Evolutionary conservation across 2,329 filamentous ascomycete species (phyloP).

Genomic region (Phaeosphaeriaceae sp.): DNA sequence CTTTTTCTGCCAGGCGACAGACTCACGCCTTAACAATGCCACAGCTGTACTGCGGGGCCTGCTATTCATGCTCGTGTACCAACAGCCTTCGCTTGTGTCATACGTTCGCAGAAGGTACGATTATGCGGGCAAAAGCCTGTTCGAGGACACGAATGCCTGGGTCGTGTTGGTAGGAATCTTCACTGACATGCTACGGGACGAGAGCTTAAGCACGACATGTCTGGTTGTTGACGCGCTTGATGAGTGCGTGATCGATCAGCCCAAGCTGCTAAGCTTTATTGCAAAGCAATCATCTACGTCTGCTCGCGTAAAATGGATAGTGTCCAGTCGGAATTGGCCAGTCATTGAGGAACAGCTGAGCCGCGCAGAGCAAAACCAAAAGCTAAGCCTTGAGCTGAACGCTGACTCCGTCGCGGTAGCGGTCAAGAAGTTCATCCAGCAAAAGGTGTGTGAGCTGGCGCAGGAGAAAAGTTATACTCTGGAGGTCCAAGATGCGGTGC

Average conservation of each 20-base stretch:
- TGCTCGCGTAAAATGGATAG: constrained; percentile 19
- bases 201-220: constrained; percentile 8
- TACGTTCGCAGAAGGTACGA: constrained; percentile 34
- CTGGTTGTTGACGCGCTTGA: constrained; percentile 17
- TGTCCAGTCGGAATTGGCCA: constrained; percentile 23
- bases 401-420: constrained; percentile 39
- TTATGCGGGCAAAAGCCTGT: constrained; percentile 6
- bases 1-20: constrained; percentile 54
- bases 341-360: constrained; percentile 46
- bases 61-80: constrained; percentile 48
- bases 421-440: constrained; percentile 48
- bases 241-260: constrained; percentile 10
- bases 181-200: constrained; percentile 49
- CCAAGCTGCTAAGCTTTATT: constrained; percentile 9
- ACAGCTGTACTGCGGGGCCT: constrained; percentile 51
- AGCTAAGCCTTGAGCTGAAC: constrained; percentile 48
- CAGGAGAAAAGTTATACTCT: constrained; percentile 45
- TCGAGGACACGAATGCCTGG: constrained; percentile 42
- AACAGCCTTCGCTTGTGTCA: constrained; percentile 40
- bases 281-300: constrained; percentile 1
- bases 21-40: neutral
- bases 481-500: constrained; percentile 32
- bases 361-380: constrained; percentile 20
- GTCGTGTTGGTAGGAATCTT: constrained; percentile 41
- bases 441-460: constrained; percentile 33